Percentiles rank a stretch among this genome's conserved stretches.
Conservation (phyloP, 2,329 filamentous ascomycete genomes). For the Catunica adiposa region DNA sequence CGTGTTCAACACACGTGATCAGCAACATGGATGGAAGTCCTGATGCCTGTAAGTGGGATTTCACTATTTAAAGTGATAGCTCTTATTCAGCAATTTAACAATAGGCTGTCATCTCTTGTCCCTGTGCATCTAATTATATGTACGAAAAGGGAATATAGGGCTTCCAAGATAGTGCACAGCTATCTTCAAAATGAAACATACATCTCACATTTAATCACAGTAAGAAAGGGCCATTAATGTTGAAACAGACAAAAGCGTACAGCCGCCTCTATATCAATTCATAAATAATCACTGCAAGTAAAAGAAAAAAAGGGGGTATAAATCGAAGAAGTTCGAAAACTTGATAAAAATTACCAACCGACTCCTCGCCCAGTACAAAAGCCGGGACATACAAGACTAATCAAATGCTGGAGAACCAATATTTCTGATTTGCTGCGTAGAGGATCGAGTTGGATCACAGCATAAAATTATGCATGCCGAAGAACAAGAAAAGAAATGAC, state of each 20-base stretch:
- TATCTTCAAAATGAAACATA: too few relatives aligned
- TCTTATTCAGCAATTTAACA: neutral
- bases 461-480: neutral
- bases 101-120: neutral
- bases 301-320: slow-evolving; percentile 3
- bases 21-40: neutral
- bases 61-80: neutral
- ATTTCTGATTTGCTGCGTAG: neutral
- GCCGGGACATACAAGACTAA: neutral
- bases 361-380: neutral
- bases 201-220: neutral
- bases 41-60: neutral
- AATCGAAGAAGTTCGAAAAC: slow-evolving; percentile 3
- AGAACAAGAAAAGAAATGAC: neutral
- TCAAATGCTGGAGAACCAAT: neutral
- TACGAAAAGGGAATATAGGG: too few relatives aligned
- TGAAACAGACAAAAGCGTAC: neutral
- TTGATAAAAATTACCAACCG: slow-evolving; percentile 5
- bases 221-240: neutral
- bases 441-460: neutral
- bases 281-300: neutral
- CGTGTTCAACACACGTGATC: neutral
- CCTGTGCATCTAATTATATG: too few relatives aligned
- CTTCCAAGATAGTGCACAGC: too few relatives aligned
- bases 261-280: neutral